Percentiles rank a stretch among this genome's conserved stretches.
These are phyloP conservation scores for Fusarium protoensiforme DNA, from an alignment of 2,329 filamentous ascomycete genomes.

Conservation along the genomic window DNA sequence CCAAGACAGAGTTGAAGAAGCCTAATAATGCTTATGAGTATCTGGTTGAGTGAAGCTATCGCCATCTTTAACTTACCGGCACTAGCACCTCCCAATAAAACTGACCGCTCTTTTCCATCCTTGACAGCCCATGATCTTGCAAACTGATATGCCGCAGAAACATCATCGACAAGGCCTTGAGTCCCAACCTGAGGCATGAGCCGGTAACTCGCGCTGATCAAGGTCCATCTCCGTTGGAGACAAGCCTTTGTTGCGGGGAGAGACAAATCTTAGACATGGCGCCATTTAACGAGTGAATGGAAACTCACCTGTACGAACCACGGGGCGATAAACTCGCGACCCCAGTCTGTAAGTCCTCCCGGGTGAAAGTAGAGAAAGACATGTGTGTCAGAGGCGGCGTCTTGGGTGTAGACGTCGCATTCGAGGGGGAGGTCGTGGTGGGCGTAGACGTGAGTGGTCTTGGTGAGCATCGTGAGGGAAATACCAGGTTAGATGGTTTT, in stretches of 20 bases:
- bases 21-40: slow-evolving; percentile 26
- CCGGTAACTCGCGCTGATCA: slow-evolving; percentile 50
- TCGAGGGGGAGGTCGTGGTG: slow-evolving; percentile 47
- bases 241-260: slow-evolving; percentile 42
- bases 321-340: slow-evolving; percentile 46
- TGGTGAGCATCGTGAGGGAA: slow-evolving; percentile 37
- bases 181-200: slow-evolving; percentile 48
- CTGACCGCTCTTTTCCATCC: slow-evolving; percentile 29
- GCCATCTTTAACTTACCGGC: slow-evolving; percentile 40
- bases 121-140: slow-evolving; percentile 35
- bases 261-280: background rate
- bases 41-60: background rate
- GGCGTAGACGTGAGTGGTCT: slow-evolving; percentile 44
- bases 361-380: slow-evolving; percentile 53
- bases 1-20: slow-evolving; percentile 46
- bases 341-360: slow-evolving; percentile 48
- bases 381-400: slow-evolving; percentile 38
- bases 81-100: slow-evolving; percentile 49
- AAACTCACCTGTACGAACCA: slow-evolving; percentile 50
- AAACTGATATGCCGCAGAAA: slow-evolving; percentile 46
- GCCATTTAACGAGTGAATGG: background rate
- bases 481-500: background rate
- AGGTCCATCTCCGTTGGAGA: slow-evolving; percentile 45
- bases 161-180: slow-evolving; percentile 45
- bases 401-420: slow-evolving; percentile 49